Percentiles rank a stretch among this genome's conserved stretches.
phyloP scores from a whole-genome alignment of 176 grass and related monocot genomes.

The Eremochloa ophiuroides region DNA sequence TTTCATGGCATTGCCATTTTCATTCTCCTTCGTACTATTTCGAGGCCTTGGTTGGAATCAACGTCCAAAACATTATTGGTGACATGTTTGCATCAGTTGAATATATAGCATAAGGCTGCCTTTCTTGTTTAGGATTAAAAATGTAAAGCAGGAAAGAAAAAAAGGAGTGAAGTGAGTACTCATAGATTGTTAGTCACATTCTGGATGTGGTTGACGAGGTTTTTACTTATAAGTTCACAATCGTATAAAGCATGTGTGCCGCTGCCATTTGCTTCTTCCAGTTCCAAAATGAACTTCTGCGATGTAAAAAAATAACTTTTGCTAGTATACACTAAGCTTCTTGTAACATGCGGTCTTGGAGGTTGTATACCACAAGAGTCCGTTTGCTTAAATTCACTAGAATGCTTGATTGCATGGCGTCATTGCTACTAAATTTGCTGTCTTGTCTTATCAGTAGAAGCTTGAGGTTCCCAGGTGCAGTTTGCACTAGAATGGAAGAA shows the following conservation, averaged over 20 bases:
- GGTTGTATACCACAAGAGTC: background rate
- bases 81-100: background rate
- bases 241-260: background rate
- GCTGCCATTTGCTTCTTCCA: background rate
- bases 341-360: background rate
- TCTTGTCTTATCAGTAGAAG: background rate
- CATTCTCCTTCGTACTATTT: background rate
- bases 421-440: constrained; percentile 1
- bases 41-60: background rate
- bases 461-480: background rate
- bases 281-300: background rate
- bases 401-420: background rate
- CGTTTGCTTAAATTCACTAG: background rate
- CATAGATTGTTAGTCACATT: background rate
- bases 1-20: background rate
- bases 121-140: background rate
- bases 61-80: background rate
- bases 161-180: background rate
- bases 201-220: background rate
- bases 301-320: background rate
- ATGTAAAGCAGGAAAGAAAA: background rate
- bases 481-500: background rate
- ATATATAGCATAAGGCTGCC: background rate
- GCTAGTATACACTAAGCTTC: constrained; percentile 3
- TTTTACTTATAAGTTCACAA: background rate